phyloP scores from a whole-genome alignment of 2,329 filamentous ascomycete species.

The Arthrobotrys musiformis region DNA sequence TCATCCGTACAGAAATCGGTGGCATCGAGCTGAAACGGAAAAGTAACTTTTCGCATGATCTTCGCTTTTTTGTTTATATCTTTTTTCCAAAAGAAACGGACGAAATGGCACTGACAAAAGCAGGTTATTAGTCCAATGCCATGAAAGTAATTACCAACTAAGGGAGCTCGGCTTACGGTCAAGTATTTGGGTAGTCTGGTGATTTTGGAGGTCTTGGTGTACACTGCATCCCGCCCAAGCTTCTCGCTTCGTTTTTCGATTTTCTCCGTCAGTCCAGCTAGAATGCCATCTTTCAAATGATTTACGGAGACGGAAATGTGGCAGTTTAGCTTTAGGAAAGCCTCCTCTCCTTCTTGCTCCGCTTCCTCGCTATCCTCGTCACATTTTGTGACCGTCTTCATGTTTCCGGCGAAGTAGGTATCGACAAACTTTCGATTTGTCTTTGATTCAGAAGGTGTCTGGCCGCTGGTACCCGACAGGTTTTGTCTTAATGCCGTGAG shows the following conservation, averaged over 20 bases:
- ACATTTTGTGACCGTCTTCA: constrained; percentile 81
- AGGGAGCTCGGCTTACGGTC: constrained; percentile 69
- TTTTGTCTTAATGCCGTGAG: constrained; percentile 83
- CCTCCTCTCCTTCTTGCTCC: constrained; percentile 73
- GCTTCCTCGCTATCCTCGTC: constrained; percentile 79
- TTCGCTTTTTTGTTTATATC: constrained; percentile 98
- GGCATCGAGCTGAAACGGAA: constrained; percentile 90
- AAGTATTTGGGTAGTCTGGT: constrained; percentile 92
- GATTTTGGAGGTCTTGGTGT: constrained; percentile 92
- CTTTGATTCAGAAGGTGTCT: constrained; percentile 62
- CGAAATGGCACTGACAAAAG: constrained; percentile 74
- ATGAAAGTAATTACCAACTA: neutral
- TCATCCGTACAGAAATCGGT: constrained; percentile 96
- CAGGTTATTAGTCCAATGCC: neutral
- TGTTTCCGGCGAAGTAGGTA: constrained; percentile 86
- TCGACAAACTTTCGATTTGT: constrained; percentile 79
- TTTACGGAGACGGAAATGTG: constrained; percentile 90
- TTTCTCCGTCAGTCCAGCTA: constrained; percentile 83
- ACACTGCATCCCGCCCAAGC: constrained; percentile 80
- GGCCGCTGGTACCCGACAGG: constrained; percentile 63
- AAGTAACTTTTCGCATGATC: constrained; percentile 98
- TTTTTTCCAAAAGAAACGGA: constrained; percentile 97
- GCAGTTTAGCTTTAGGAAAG: constrained; percentile 93
- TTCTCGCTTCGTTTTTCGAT: constrained; percentile 87
- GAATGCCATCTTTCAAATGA: constrained; percentile 87